Conservation (phyloP, 2,329 filamentous ascomycete species). For the Diaporthe sp. region DNA sequence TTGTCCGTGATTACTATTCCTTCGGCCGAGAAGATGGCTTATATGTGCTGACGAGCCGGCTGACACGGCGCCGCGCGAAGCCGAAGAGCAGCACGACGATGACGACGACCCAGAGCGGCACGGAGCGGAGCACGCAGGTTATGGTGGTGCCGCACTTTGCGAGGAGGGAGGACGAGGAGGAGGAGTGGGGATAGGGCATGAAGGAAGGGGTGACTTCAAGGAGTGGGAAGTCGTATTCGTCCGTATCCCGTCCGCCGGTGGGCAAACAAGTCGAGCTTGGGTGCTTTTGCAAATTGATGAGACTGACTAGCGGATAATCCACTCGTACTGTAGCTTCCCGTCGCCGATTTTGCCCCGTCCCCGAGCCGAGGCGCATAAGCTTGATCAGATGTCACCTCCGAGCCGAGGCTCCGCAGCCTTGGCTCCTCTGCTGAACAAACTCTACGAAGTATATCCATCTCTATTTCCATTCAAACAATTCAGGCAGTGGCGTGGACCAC, state of each 20-base stretch:
- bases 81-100: constrained; percentile 49
- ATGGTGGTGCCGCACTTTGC: constrained; percentile 55
- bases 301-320: not conserved
- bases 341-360: constrained; percentile 5
- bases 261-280: not conserved
- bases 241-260: not conserved
- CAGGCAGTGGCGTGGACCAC: not conserved
- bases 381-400: not conserved
- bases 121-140: constrained; percentile 52
- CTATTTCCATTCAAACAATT: not conserved
- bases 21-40: not conserved
- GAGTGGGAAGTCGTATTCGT: not conserved
- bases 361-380: constrained; percentile 8
- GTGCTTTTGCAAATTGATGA: not conserved
- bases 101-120: constrained; percentile 55
- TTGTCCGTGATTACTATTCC: not conserved
- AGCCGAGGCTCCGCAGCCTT: not conserved
- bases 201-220: not conserved
- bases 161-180: constrained; percentile 40
- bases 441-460: not conserved
- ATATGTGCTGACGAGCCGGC: constrained; percentile 13
- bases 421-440: not conserved
- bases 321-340: not conserved
- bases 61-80: constrained; percentile 45
- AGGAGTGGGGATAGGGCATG: constrained; percentile 32